phyloP scores from a whole-genome alignment of 2,329 filamentous ascomycete genomes.

The Fusarium nisikadoi region DNA sequence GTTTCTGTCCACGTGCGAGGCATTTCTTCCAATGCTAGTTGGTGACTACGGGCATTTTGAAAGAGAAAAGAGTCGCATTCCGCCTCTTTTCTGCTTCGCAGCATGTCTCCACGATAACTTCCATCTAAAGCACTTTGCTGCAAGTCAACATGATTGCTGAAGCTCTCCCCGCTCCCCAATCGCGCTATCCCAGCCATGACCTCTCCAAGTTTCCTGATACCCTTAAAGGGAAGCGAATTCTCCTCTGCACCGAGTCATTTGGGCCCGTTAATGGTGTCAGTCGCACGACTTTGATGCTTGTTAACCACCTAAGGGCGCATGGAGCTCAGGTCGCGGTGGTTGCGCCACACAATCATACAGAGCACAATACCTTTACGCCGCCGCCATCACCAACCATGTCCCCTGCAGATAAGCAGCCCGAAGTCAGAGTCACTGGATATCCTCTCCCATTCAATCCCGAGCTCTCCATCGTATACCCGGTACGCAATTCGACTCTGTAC shows the following conservation, averaged over 20 bases:
- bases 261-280: constrained; percentile 80
- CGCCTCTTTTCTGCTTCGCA: constrained; percentile 9
- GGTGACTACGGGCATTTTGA: constrained; percentile 7
- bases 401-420: constrained; percentile 51
- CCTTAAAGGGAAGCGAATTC: constrained; percentile 69
- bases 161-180: not conserved
- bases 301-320: constrained; percentile 72
- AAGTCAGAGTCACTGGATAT: constrained; percentile 71
- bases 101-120: not conserved
- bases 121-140: constrained; percentile 3
- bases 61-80: constrained; percentile 41
- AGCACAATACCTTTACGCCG: constrained; percentile 65
- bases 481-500: constrained; percentile 71
- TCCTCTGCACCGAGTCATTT: constrained; percentile 77
- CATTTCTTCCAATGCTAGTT: constrained; percentile 19
- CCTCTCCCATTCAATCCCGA: constrained; percentile 78
- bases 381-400: constrained; percentile 49
- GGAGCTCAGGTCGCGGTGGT: constrained; percentile 74
- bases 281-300: constrained; percentile 74
- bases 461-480: constrained; percentile 75
- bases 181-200: constrained; percentile 49
- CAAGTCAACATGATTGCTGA: constrained; percentile 28
- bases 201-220: constrained; percentile 57
- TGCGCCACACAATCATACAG: constrained; percentile 68
- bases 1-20: constrained; percentile 42